Conservation (phyloP, 2,329 filamentous ascomycete genomes). For the Epichloe sp. region DNA sequence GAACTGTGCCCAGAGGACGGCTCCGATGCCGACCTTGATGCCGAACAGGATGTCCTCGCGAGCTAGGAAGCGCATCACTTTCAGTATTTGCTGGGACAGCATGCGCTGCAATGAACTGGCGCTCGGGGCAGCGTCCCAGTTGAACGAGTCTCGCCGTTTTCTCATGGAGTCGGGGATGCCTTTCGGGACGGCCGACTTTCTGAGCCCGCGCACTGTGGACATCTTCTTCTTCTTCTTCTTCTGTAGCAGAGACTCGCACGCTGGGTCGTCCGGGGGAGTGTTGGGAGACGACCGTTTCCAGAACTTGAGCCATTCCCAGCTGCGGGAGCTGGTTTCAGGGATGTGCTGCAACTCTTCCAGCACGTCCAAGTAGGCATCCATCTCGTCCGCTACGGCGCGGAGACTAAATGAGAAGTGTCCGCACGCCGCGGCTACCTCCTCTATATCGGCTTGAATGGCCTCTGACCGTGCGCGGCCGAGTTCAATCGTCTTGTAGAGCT, state of each 20-base stretch:
- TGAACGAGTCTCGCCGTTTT: conserved; percentile 37
- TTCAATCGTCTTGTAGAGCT: conserved; percentile 71
- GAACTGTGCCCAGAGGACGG: conserved; percentile 76
- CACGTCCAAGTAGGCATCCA: conserved; percentile 68
- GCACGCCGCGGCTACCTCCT: conserved; percentile 95
- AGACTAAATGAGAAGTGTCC: conserved; percentile 92
- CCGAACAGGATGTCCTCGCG: conserved; percentile 59
- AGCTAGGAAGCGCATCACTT: conserved; percentile 32
- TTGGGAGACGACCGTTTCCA: conserved; percentile 37
- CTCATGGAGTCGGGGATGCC: conserved; percentile 43
- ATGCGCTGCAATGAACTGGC: conserved; percentile 29
- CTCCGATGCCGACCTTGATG: conserved; percentile 85
- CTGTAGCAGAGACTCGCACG: conserved; percentile 28
- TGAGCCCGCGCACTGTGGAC: conserved; percentile 27
- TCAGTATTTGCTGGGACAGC: conserved; percentile 32
- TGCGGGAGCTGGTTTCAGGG: conserved; percentile 45
- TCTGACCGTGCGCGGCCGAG: conserved; percentile 54
- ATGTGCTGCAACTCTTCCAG: conserved; percentile 73
- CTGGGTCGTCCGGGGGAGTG: conserved; percentile 23
- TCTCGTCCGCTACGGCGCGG: conserved; percentile 81
- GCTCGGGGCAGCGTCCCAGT: conserved; percentile 41
- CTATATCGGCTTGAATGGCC: conserved; percentile 79
- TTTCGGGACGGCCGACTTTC: conserved; percentile 40
- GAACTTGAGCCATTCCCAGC: conserved; percentile 79
- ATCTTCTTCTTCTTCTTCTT: conserved; percentile 15